phyloP scores from a whole-genome alignment of 2,329 filamentous ascomycete species.

The Didymella sp. region DNA sequence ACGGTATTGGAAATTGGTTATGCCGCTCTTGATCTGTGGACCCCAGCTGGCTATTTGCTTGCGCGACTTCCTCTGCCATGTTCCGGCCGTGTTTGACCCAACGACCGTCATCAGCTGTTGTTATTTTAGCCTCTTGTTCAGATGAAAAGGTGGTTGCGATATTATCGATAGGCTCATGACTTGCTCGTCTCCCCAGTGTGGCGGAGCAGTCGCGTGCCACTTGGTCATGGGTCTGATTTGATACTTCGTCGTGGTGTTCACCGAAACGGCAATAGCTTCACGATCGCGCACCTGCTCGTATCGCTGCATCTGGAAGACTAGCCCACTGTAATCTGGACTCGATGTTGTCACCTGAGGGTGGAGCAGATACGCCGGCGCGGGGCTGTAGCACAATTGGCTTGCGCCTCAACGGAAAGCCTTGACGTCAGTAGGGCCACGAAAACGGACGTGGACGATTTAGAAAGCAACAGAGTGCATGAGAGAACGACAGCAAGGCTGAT shows the following conservation, averaged over 20 bases:
- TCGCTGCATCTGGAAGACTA: conserved; percentile 6
- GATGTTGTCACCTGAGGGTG: conserved; percentile 15
- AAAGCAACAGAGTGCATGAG: background rate
- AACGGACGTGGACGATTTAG: background rate
- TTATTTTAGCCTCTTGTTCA: conserved; percentile 10
- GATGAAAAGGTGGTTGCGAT: conserved; percentile 3
- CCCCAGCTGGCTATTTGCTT: background rate
- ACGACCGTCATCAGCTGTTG: conserved; percentile 5
- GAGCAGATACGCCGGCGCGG: conserved; percentile 12
- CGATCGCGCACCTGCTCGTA: conserved; percentile 10
- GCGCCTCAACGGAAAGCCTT: conserved; percentile 8
- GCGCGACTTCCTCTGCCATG: background rate
- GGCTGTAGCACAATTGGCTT: conserved; percentile 10
- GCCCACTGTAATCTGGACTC: conserved; percentile 5
- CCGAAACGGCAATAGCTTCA: background rate
- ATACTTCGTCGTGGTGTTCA: background rate
- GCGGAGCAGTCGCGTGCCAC: conserved; percentile 16
- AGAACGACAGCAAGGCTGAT: conserved; percentile 1
- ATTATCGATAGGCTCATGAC: conserved; percentile 13
- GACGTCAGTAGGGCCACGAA: conserved; percentile 4
- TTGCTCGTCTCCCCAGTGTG: background rate
- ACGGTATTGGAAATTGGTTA: background rate
- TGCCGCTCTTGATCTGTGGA: background rate
- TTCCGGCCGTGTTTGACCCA: background rate
- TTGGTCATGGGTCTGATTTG: conserved; percentile 11